Conservation (phyloP, 345 rosid species). For the Rhodamnia rubescens region DNA sequence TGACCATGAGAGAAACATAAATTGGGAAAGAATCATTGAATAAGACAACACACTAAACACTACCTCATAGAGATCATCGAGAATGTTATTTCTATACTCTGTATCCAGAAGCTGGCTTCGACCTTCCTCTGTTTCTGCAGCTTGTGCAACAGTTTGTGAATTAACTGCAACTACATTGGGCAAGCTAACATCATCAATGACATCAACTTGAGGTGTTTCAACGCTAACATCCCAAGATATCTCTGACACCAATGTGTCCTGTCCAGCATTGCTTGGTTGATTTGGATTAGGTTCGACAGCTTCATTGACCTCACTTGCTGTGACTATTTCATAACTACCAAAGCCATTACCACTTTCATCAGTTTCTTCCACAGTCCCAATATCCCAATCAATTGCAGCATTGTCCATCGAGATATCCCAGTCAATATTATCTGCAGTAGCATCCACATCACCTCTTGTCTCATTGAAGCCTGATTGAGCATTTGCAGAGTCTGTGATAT, state of each 20-base stretch:
- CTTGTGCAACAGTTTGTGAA: slow-evolving; percentile 25
- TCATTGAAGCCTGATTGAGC: slow-evolving; percentile 26
- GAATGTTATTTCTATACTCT: slow-evolving; percentile 81
- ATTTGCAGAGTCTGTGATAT: slow-evolving; percentile 32
- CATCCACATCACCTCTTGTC: slow-evolving; percentile 33
- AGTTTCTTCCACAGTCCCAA: slow-evolving; percentile 68
- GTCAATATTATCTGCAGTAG: slow-evolving; percentile 48
- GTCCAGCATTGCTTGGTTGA: slow-evolving; percentile 20
- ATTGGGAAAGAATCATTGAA: neutral
- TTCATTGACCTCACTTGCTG: slow-evolving; percentile 64
- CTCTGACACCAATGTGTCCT: slow-evolving; percentile 45
- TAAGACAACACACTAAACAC: neutral
- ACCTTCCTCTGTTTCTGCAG: slow-evolving; percentile 28
- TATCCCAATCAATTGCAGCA: slow-evolving; percentile 90
- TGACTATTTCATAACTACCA: slow-evolving; percentile 82
- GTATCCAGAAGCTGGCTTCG: slow-evolving; percentile 85
- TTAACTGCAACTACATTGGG: slow-evolving; percentile 19
- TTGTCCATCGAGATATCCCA: slow-evolving; percentile 88
- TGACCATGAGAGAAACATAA: neutral
- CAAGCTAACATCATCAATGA: slow-evolving; percentile 33
- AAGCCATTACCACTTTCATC: slow-evolving; percentile 70
- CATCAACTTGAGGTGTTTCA: slow-evolving; percentile 76
- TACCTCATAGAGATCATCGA: slow-evolving; percentile 93
- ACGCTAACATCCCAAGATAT: slow-evolving; percentile 88
- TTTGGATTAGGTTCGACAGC: slow-evolving; percentile 20